Percentiles rank a stretch among this genome's conserved stretches.
phyloP scores from a whole-genome alignment of 371 early-diverging fungal genomes.

The Rhizopus delemar region DNA sequence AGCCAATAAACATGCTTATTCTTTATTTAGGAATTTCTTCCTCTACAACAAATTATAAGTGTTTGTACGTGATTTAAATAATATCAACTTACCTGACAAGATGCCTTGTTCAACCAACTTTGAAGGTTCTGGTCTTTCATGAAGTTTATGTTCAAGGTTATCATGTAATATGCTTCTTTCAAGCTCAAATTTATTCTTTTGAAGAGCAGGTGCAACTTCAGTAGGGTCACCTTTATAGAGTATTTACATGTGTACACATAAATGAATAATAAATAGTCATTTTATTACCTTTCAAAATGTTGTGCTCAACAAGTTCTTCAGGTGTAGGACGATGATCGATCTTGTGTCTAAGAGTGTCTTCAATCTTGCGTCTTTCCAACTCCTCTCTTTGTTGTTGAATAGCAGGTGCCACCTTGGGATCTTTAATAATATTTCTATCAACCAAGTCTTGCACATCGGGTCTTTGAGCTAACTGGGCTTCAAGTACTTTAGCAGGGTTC shows the following conservation, averaged over 20 bases:
- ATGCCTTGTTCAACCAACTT: constrained; percentile 76
- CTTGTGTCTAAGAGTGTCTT: constrained; percentile 70
- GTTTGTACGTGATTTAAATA: background rate
- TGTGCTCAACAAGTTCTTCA: constrained; percentile 68
- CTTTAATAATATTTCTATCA: constrained; percentile 70
- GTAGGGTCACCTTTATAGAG: constrained; percentile 28
- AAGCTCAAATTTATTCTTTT: constrained; percentile 51
- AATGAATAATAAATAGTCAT: too few species aligned
- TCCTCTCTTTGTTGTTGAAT: constrained; percentile 54
- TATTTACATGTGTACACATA: too few species aligned
- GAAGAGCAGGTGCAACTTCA: constrained; percentile 56
- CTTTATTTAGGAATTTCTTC: constrained; percentile 23
- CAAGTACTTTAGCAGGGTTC: constrained; percentile 21
- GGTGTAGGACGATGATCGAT: constrained; percentile 72
- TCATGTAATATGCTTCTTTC: constrained; percentile 67
- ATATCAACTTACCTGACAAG: constrained; percentile 22
- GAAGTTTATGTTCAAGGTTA: constrained; percentile 67
- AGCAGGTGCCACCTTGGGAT: constrained; percentile 55
- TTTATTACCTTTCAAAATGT: constrained; percentile 57
- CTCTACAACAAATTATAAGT: constrained; percentile 4
- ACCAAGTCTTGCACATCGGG: constrained; percentile 71
- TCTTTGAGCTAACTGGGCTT: constrained; percentile 51
- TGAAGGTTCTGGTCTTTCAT: constrained; percentile 66
- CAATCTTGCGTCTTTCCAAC: constrained; percentile 63
- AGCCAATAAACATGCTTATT: background rate